Evolutionary conservation across 169 alveolate species (phyloP).

Genomic region (Amoebophrya sp.): DNA sequence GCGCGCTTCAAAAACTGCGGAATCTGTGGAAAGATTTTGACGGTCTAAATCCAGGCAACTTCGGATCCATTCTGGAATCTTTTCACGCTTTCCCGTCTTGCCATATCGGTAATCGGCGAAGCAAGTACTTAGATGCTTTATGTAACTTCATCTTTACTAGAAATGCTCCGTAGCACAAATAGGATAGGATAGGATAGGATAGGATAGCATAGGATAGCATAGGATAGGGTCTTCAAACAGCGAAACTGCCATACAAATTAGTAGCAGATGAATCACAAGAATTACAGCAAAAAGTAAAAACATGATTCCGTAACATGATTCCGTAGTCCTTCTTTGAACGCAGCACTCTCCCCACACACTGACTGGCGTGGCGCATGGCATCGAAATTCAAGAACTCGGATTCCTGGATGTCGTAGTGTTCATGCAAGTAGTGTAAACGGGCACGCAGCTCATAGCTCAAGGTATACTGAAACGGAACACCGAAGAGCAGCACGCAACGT

Average conservation of each 20-base stretch:
- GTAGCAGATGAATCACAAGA: not conserved
- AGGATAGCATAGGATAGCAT: not conserved
- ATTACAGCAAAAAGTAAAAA: not conserved
- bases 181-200: not conserved
- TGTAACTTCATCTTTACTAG: not conserved
- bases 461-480: constrained; percentile 93
- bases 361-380: constrained; percentile 96
- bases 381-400: constrained; percentile 93
- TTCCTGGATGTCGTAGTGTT: constrained; percentile 75
- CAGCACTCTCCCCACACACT: constrained; percentile 87
- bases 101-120: constrained; percentile 53
- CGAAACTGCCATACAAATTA: not conserved
- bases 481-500: constrained; percentile 91
- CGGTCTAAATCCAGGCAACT: not conserved
- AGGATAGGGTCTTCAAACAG: not conserved
- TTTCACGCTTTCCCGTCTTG: constrained; percentile 41
- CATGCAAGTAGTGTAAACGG: constrained; percentile 68
- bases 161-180: not conserved
- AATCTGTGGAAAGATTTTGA: not conserved
- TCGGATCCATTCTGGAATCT: constrained; percentile 49
- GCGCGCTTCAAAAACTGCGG: not conserved
- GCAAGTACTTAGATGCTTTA: constrained; percentile 58
- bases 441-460: constrained; percentile 82
- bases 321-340: constrained; percentile 79
- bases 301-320: constrained; percentile 84